phyloP scores from a whole-genome alignment of 805 yeast species.

The Tetrapisispora namnaoensis region DNA sequence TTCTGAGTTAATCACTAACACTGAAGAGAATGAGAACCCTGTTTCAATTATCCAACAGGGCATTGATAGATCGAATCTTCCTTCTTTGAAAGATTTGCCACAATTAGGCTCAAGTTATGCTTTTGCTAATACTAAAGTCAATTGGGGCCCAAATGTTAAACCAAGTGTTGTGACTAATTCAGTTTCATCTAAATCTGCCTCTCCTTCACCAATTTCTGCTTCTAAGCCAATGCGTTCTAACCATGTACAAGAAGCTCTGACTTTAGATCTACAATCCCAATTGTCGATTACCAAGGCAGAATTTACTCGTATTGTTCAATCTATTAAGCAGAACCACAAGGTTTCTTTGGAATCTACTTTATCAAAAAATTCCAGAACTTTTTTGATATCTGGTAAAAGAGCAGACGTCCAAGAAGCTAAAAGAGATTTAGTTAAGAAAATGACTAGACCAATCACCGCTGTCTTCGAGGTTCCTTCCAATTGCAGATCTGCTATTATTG shows the following conservation, averaged over 20 bases:
- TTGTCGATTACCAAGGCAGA: constrained; percentile 53
- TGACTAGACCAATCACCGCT: constrained; percentile 63
- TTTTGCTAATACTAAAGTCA: constrained; percentile 18
- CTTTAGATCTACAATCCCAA: constrained; percentile 62
- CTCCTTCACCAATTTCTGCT: constrained; percentile 18
- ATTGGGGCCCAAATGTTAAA: constrained; percentile 41
- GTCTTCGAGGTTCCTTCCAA: constrained; percentile 63
- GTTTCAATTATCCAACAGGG: constrained; percentile 3
- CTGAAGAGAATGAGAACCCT: constrained; percentile 5
- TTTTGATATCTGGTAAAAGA: constrained; percentile 68
- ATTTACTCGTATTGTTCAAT: constrained; percentile 53
- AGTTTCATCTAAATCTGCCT: constrained; percentile 15
- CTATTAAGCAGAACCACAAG: constrained; percentile 46
- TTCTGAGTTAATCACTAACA: neutral
- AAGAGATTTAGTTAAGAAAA: constrained; percentile 61
- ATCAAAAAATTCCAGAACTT: constrained; percentile 71
- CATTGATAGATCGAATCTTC: constrained; percentile 11
- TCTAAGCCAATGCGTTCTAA: constrained; percentile 45
- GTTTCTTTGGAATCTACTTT: constrained; percentile 78
- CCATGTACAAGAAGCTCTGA: constrained; percentile 68
- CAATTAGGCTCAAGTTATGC: constrained; percentile 46
- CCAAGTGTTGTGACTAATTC: constrained; percentile 19
- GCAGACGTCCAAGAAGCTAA: constrained; percentile 59
- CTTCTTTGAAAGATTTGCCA: constrained; percentile 46
- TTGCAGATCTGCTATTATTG: constrained; percentile 71